Conservation (phyloP, 176 grass and related monocot genomes). For the Puya raimondii region DNA sequence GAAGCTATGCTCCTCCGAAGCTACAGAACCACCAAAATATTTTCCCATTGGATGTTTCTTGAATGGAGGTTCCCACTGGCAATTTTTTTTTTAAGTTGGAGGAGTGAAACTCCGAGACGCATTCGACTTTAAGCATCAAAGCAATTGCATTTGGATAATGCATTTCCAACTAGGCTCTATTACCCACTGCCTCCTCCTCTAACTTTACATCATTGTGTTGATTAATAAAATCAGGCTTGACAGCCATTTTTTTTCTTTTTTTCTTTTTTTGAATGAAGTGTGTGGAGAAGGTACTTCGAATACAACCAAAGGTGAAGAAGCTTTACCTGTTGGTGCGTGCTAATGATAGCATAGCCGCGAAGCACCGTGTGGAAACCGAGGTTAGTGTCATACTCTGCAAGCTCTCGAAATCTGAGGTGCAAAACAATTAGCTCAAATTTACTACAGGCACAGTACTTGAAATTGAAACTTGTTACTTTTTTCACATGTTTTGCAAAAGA, state of each 20-base stretch:
- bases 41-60: no score
- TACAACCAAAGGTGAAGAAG: slow-evolving; percentile 13
- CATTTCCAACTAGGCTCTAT: background rate
- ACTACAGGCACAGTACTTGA: background rate
- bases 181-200: background rate
- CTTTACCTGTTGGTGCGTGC: slow-evolving; percentile 25
- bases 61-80: no score
- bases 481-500: no score
- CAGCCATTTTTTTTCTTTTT: background rate
- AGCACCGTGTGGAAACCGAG: background rate
- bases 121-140: no score
- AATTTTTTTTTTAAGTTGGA: no score
- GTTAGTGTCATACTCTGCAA: background rate
- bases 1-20: no score
- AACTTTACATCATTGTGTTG: background rate
- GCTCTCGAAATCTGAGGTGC: background rate
- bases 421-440: background rate
- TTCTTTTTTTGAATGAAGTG: background rate
- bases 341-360: slow-evolving; percentile 3
- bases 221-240: background rate
- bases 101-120: no score
- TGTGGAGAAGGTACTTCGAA: slow-evolving; percentile 25
- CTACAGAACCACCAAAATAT: no score
- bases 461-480: background rate
- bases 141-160: no score